Percentiles rank a stretch among this genome's conserved stretches.
Conservation (phyloP, 768 basidiomycete species). For the Pisolithus sp. region DNA sequence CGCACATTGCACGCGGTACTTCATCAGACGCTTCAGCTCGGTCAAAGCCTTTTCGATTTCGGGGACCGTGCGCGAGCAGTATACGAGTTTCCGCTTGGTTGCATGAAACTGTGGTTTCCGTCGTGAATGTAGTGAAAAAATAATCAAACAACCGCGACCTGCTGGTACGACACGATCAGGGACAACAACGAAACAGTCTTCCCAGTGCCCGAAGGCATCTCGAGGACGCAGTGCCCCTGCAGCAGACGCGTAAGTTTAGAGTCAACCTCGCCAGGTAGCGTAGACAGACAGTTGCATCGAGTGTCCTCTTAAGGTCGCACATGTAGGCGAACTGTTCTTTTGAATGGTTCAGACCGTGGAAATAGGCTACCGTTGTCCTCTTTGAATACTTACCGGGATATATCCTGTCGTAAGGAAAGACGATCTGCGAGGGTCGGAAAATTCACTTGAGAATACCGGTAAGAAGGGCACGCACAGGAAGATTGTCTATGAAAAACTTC, state of each 20-base stretch:
- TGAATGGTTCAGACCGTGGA: conserved; percentile 5
- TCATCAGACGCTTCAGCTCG: conserved; percentile 90
- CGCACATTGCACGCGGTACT: conserved; percentile 69
- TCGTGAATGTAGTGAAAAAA: not conserved
- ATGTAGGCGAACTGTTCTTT: conserved; percentile 98
- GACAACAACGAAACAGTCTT: conserved; percentile 96
- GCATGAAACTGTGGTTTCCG: conserved; percentile 69
- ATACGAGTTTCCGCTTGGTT: conserved; percentile 88
- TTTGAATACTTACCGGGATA: conserved; percentile 70
- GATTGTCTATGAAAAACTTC: conserved; percentile 80
- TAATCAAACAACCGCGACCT: conserved; percentile 40
- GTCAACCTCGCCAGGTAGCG: not conserved
- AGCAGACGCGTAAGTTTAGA: conserved; percentile 3
- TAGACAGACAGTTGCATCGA: conserved; percentile 78
- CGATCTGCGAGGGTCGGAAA: conserved; percentile 43
- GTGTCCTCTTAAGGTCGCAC: conserved; percentile 94
- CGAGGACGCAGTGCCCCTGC: conserved; percentile 97
- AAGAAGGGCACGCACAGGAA: conserved; percentile 48
- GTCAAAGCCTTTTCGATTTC: conserved; percentile 98
- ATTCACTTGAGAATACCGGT: not conserved
- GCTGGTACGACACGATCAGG: conserved; percentile 96
- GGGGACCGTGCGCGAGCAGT: conserved; percentile 98
- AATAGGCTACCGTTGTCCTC: not conserved
- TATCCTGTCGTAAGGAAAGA: conserved; percentile 92
- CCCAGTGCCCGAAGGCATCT: conserved; percentile 99